Base-by-base conservation (phyloP, 495 filamentous ascomycete genomes). In the Aspergillus bertholletiae region DNA sequence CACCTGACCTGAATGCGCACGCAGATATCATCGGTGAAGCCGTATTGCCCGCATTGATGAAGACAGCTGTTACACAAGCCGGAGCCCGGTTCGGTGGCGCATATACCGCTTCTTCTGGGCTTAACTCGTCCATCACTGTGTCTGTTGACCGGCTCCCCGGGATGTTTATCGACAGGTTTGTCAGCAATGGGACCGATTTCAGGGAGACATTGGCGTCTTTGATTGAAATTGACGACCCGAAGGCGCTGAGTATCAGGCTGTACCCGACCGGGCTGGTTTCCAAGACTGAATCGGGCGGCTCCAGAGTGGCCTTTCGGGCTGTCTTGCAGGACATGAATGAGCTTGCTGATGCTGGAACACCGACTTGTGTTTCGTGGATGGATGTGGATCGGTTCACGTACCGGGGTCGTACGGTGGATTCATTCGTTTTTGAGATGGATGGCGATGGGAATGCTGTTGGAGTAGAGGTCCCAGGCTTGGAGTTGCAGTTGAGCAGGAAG, bases 171-270 rank as follows among this genome's bases (percentile, higher is more conserved):
- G 65, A 74, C n/a, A 55, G 53, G 5, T 81, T 80, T 71, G 47
- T 76, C 1, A 77, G 72, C 58, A 80, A 82, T 50, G 73, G 78
- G 8, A 76, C 73, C 3, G 69, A 83, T 53, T 77, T 80, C 7
- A 54, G 56, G 2, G 28, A 55, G 21, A 63, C 58, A 2, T 40
- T 66, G 17, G 50, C 60, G 3, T 66, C 49, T 61, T n/a, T 60
- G 58, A 7, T 47, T 69, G 23, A 64, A 61, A 58, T 75, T 44
- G 58, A 61, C 20, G 43, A 65, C 50, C 59, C 68, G 11, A 60
- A 65, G 2, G 52, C 57, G 18, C 60, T 73, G 17, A 73, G 68
- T 34, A 68, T 82, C 6, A 68, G 78, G 22, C 18, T 82, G 7
- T 82, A 78, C 52, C 80, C 79, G 8, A 74, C 78, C 3, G 44